phyloP scores from a whole-genome alignment of 2,329 filamentous ascomycete species.

The Hymenoscyphus salicellus region DNA sequence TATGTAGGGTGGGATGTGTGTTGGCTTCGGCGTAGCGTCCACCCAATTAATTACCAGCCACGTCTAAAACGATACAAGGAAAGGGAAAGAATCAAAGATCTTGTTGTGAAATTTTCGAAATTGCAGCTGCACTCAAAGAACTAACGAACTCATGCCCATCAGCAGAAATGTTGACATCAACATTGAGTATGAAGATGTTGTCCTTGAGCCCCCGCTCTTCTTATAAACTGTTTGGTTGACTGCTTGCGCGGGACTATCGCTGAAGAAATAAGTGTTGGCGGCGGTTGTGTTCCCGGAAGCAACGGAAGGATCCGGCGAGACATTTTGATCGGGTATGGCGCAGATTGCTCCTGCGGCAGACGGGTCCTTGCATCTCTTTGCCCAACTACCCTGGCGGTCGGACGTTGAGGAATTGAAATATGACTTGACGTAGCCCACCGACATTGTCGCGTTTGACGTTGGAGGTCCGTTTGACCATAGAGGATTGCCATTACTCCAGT shows the following conservation, averaged over 20 bases:
- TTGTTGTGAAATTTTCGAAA: background rate
- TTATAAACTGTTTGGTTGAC: conserved; percentile 46
- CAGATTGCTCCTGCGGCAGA: conserved; percentile 44
- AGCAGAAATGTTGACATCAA: background rate
- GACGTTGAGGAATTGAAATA: conserved; percentile 71
- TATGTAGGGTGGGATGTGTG: background rate
- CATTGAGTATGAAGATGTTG: background rate
- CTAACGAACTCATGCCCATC: background rate
- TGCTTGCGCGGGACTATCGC: conserved; percentile 44
- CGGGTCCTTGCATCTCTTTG: conserved; percentile 43
- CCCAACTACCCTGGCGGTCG: conserved; percentile 39
- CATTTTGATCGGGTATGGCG: conserved; percentile 47
- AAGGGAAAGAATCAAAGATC: background rate
- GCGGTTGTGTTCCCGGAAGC: conserved; percentile 30
- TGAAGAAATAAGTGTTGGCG: conserved; percentile 49
- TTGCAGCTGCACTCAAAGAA: background rate
- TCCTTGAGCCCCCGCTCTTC: conserved; percentile 17
- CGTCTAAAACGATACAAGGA: background rate
- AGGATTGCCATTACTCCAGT: conserved; percentile 75
- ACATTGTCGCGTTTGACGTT: conserved; percentile 56
- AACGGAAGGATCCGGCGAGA: conserved; percentile 33
- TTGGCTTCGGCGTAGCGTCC: background rate
- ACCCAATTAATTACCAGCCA: background rate
- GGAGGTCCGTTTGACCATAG: conserved; percentile 72
- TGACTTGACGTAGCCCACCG: conserved; percentile 68